These are phyloP conservation scores for Plasmodium relictum DNA, from an alignment of 169 alveolate genomes.

Conservation along the genomic window DNA sequence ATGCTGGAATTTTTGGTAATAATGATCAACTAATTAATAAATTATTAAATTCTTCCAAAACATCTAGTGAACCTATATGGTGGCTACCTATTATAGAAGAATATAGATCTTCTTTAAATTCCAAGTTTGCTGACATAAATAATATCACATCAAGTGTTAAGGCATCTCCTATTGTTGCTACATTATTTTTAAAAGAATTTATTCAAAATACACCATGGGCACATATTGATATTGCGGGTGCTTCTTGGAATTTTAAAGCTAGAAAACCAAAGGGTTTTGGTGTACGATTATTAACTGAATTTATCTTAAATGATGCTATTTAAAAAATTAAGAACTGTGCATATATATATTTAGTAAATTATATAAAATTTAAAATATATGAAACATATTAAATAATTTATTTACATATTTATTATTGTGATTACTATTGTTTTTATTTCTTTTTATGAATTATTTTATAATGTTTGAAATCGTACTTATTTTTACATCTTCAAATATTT, in stretches of 20 bases:
- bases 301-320: constrained; percentile 46
- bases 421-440: no score
- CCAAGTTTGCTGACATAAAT: constrained; percentile 92
- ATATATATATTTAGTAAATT: background rate
- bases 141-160: constrained; percentile 84
- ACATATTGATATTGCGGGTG: constrained; percentile 97
- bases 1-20: constrained; percentile 86
- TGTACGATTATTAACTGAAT: constrained; percentile 83
- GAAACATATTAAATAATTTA: no score
- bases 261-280: constrained; percentile 91
- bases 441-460: no score
- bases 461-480: no score
- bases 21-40: constrained; percentile 77
- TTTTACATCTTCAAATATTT: no score
- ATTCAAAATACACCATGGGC: constrained; percentile 93
- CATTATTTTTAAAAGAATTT: constrained; percentile 94
- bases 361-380: background rate
- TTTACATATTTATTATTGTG: no score
- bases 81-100: constrained; percentile 92
- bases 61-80: constrained; percentile 91
- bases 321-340: background rate
- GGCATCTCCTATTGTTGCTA: constrained; percentile 93
- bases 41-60: constrained; percentile 78
- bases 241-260: constrained; percentile 85
- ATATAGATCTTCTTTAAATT: constrained; percentile 85